Conservation (phyloP, 768 basidiomycete species). For the Gymnopilus dilepis region DNA sequence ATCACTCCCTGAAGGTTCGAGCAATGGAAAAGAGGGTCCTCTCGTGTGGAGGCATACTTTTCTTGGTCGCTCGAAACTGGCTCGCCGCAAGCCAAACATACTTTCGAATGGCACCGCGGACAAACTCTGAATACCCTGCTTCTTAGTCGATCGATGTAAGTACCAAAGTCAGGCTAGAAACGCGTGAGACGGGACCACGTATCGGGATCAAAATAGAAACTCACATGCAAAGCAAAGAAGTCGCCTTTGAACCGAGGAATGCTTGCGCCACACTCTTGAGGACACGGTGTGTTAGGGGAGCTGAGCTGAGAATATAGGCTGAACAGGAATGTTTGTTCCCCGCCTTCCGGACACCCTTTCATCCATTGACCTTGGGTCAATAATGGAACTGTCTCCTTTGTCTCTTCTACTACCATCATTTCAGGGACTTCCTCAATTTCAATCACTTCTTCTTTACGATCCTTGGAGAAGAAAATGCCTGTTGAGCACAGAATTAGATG, state of each 20-base stretch:
- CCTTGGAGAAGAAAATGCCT: conserved; percentile 97
- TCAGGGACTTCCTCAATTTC: conserved; percentile 87
- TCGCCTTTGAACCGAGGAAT: conserved; percentile 70
- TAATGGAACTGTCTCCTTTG: conserved; percentile 57
- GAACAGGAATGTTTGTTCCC: conserved; percentile 90
- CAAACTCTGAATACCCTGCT: conserved; percentile 66
- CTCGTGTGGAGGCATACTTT: conserved; percentile 46
- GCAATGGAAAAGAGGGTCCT: conserved; percentile 83
- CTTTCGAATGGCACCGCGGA: conserved; percentile 58
- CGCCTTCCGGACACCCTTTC: conserved; percentile 95
- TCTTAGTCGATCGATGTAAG: conserved; percentile 69
- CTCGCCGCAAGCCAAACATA: conserved; percentile 83
- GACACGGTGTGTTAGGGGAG: conserved; percentile 68
- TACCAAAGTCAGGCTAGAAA: conserved; percentile 69
- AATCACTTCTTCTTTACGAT: conserved; percentile 88
- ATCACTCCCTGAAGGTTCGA: conserved; percentile 88
- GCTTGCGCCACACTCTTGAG: conserved; percentile 72
- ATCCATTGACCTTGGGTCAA: conserved; percentile 95
- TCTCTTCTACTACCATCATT: conserved; percentile 45
- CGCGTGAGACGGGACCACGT: conserved; percentile 18
- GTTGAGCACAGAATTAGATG: conserved; percentile 5
- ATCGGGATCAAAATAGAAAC: no score
- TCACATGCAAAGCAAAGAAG: conserved; percentile 84
- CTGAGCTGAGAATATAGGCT: conserved; percentile 78
- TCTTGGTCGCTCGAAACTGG: conserved; percentile 47